Percentiles rank a stretch among this genome's conserved stretches.
Conservation (phyloP, 1,284 basidiomycete genomes). For the Amylostereum chailletii region DNA sequence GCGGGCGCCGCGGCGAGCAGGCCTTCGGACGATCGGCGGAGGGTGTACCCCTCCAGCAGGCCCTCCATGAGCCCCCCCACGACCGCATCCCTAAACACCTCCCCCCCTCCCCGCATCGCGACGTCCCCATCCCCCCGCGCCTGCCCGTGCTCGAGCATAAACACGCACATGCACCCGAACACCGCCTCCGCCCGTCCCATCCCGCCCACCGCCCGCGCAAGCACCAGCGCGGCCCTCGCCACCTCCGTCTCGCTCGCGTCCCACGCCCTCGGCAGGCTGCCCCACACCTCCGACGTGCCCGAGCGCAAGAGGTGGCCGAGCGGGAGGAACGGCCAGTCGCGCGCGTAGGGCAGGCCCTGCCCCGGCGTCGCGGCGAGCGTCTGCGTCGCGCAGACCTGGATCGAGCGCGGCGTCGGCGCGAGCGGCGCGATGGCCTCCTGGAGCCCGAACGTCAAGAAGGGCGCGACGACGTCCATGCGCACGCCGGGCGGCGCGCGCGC, state of each 20-base stretch:
- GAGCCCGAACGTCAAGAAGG: conserved; percentile 44
- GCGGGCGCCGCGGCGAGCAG: conserved; percentile 13
- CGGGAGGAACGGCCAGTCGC: conserved; percentile 69
- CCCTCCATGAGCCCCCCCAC: conserved; percentile 54
- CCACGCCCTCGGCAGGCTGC: conserved; percentile 67
- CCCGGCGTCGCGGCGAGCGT: conserved; percentile 34
- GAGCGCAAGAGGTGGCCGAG: conserved; percentile 81
- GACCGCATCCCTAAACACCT: conserved; percentile 55
- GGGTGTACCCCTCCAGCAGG: conserved; percentile 49
- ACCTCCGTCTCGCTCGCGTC: conserved; percentile 76
- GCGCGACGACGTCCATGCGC: conserved; percentile 41
- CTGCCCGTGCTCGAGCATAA: conserved; percentile 86
- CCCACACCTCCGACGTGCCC: conserved; percentile 66
- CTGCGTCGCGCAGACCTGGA: conserved; percentile 43
- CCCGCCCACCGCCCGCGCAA: conserved; percentile 19
- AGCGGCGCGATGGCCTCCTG: conserved; percentile 33
- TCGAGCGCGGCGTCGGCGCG: conserved; percentile 40
- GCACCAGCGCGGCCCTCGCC: conserved; percentile 41
- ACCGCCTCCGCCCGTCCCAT: conserved; percentile 48
- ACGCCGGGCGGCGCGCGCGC: conserved; percentile 26
- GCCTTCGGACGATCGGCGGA: conserved; percentile 17
- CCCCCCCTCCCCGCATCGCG: neutral
- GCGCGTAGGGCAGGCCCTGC: conserved; percentile 54
- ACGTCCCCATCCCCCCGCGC: conserved; percentile 40
- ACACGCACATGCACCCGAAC: conserved; percentile 86